These are phyloP conservation scores for Heritiera littoralis DNA, from an alignment of 345 rosid species.

Conservation along the genomic window DNA sequence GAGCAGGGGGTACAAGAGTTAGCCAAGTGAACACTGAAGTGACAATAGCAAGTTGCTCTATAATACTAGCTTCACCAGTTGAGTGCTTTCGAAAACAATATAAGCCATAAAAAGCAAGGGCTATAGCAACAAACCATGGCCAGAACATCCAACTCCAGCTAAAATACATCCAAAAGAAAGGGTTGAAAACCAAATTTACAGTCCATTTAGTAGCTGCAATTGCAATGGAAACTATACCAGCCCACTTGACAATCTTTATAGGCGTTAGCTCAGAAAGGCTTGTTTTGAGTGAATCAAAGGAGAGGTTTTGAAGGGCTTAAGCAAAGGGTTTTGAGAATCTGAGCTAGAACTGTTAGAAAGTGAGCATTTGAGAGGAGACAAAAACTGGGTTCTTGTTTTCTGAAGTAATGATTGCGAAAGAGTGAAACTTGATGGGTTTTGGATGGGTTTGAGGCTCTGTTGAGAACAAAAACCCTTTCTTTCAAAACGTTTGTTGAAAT, in stretches of 20 bases:
- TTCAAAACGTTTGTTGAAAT: constrained; percentile 64
- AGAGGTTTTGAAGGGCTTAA: constrained; percentile 43
- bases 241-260: constrained; percentile 52
- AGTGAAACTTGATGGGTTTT: constrained; percentile 25
- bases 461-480: constrained; percentile 22
- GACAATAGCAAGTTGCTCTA: constrained; percentile 79
- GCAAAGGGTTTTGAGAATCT: constrained; percentile 39
- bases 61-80: constrained; percentile 57
- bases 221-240: constrained; percentile 50
- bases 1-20: constrained; percentile 82
- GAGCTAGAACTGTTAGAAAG: constrained; percentile 43
- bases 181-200: constrained; percentile 47
- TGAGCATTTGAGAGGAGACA: constrained; percentile 49
- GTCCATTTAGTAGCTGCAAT: constrained; percentile 63
- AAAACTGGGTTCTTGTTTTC: constrained; percentile 32
- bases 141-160: constrained; percentile 95
- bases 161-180: constrained; percentile 90
- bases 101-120: constrained; percentile 55
- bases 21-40: constrained; percentile 77
- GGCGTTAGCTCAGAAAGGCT: constrained; percentile 49
- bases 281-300: constrained; percentile 45
- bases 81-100: constrained; percentile 64
- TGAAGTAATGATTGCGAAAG: constrained; percentile 12
- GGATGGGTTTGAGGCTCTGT: constrained; percentile 26
- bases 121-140: constrained; percentile 83